Evolutionary conservation across 495 filamentous ascomycete genomes (phyloP).

Genomic region (Aspergillus campestris): DNA sequence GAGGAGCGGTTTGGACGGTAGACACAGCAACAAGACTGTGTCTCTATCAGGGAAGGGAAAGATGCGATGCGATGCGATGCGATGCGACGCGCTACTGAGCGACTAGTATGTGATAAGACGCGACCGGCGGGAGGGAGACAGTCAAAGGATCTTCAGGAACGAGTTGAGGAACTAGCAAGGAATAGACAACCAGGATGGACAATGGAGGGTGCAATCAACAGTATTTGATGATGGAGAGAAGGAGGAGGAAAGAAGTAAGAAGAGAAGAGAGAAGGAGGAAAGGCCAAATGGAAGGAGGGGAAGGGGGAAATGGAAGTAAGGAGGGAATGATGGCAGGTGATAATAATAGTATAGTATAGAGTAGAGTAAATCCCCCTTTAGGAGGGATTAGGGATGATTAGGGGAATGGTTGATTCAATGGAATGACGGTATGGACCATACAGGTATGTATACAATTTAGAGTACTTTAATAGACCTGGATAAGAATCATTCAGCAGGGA

Average conservation of each 20-base stretch:
- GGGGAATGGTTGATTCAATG: too few species aligned
- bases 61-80: constrained; percentile 2
- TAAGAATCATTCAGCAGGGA: too few species aligned
- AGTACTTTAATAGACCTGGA: too few species aligned
- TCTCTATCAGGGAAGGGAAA: constrained; percentile 1
- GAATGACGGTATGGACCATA: too few species aligned
- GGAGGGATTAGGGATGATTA: constrained; percentile 1
- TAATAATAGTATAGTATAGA: constrained; percentile 6
- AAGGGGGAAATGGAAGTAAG: constrained; percentile 3
- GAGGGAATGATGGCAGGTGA: constrained; percentile 5
- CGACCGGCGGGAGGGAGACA: constrained; percentile 3
- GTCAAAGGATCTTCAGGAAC: constrained; percentile 3
- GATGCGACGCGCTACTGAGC: constrained; percentile 22
- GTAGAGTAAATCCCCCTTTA: background rate
- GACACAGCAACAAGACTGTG: constrained; percentile 6
- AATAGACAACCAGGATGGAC: background rate
- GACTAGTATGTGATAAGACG: constrained; percentile 11
- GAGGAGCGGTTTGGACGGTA: constrained; percentile 7
- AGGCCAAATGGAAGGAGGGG: constrained; percentile 1
- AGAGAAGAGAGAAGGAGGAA: constrained; percentile 3
- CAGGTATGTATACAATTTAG: too few species aligned
- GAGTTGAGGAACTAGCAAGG: background rate
- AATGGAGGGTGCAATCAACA: background rate
- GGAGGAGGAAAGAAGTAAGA: constrained; percentile 5
- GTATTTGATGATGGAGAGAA: constrained; percentile 3